Base-by-base conservation (phyloP, 306 rosid genomes). In the Pterocarpus santalinus region DNA sequence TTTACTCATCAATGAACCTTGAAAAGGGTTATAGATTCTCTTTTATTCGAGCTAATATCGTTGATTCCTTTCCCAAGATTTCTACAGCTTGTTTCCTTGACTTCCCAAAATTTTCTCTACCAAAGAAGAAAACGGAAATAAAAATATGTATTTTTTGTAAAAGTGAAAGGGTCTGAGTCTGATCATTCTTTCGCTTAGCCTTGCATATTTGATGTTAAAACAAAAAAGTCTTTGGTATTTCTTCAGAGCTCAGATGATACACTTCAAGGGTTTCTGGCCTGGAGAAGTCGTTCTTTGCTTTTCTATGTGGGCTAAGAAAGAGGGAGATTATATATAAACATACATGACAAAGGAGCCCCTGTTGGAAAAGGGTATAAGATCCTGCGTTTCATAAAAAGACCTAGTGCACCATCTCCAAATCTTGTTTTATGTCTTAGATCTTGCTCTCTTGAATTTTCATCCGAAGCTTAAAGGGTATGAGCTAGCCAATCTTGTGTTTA, bases 341-440 rank as follows among this genome's bases (percentile, higher is more conserved):
- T 22, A 22, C 28, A 22, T 22, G 28, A 22, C 28, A 30, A 81
- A 38, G 49, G n/a, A 22, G 28, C 28, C 28, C 34, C 22, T 16
- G 33, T 43, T 73, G 1, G 47, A 70, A 62, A 46, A 61, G 58
- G 58, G 16, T 41, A 3, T 4, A 22, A 28, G 39, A 8, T 36
- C 34, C 7, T 17, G 9, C 63, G 17, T 64, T 66, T 65, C 43
- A 76, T n/a, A 17, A 51, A 65, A 66, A 22, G 34, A n/a, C 34
- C 63, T 46, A 36, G 8, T 49, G 77, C 35, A 62, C 41, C 46
- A 35, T 63, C 73, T 72, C 39, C 52, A 49, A 60, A 79, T 73
- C 78, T 63, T 70, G 53, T 71, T 64, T 4, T 28, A 44, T 41
- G 63, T 61, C 44, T 75, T 46, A 56, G 80, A 85, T 80, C 85